A percentile compares a stretch with the other conserved stretches of the same genome.
Conservation (phyloP, 2,329 filamentous ascomycete species). For the Penicillium sp. region DNA sequence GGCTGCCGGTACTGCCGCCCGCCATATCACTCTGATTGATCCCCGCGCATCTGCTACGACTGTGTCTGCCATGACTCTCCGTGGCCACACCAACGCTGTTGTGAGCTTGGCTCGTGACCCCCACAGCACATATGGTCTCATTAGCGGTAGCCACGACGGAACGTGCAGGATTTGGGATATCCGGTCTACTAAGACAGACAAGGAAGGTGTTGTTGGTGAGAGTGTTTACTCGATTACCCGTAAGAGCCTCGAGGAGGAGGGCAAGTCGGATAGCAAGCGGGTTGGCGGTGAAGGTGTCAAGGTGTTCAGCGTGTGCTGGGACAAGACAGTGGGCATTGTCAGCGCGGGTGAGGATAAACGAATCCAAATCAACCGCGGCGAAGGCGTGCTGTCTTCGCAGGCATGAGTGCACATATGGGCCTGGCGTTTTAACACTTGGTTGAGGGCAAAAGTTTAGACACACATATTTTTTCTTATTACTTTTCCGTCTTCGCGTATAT, state of each 20-base stretch:
- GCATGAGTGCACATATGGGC: conserved; percentile 28
- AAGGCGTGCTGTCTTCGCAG: conserved; percentile 44
- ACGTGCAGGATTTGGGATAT: conserved; percentile 95
- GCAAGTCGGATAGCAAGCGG: conserved; percentile 56
- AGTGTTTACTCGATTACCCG: conserved; percentile 75
- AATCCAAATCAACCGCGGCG: conserved; percentile 82
- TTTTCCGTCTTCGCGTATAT: conserved; percentile 1
- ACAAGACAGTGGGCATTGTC: conserved; percentile 80
- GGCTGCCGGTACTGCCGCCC: conserved; percentile 74
- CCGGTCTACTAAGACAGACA: conserved; percentile 62
- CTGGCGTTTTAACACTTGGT: conserved; percentile 32
- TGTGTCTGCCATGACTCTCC: conserved; percentile 83
- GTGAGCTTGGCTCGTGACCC: conserved; percentile 59
- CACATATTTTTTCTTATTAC: conserved; percentile 10
- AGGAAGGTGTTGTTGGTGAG: conserved; percentile 61
- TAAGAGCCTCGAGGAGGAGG: conserved; percentile 65
- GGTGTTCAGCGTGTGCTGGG: conserved; percentile 87
- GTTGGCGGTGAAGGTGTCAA: conserved; percentile 80
- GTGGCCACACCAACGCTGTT: conserved; percentile 77
- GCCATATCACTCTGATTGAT: conserved; percentile 91
- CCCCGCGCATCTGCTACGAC: conserved; percentile 73
- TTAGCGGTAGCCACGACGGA: conserved; percentile 87
- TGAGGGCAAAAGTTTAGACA: conserved; percentile 33
- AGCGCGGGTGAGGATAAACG: conserved; percentile 90
- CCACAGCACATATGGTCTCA: conserved; percentile 74